These are phyloP conservation scores for Salvia hispanica DNA, from an alignment of 257 asterid genomes.

Conservation along the genomic window DNA sequence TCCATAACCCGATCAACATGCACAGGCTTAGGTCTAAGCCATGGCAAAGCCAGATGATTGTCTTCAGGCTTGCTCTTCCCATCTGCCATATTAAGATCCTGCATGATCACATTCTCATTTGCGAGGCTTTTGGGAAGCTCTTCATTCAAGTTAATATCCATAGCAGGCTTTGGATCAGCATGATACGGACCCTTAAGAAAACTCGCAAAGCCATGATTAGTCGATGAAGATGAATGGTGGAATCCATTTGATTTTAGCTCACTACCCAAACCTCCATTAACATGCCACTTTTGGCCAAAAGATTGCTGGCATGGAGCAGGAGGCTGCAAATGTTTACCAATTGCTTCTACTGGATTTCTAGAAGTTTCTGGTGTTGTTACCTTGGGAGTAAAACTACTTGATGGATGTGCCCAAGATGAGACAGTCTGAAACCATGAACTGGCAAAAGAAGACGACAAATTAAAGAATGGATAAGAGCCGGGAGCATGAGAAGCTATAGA, in stretches of 20 bases:
- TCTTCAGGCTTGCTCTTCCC: slow-evolving; percentile 48
- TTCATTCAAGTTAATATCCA: slow-evolving; percentile 73
- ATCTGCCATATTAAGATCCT: slow-evolving; percentile 45
- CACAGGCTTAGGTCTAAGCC: slow-evolving; percentile 65
- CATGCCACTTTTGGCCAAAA: slow-evolving; percentile 50
- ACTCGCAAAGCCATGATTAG: slow-evolving; percentile 41
- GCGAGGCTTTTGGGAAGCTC: slow-evolving; percentile 41
- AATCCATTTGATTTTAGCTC: slow-evolving; percentile 50
- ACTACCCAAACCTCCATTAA: slow-evolving; percentile 34
- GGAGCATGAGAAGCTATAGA: slow-evolving; percentile 47
- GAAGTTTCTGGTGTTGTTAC: slow-evolving; percentile 47
- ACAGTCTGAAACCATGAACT: slow-evolving; percentile 58
- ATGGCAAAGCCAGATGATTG: slow-evolving; percentile 52
- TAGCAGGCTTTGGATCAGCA: slow-evolving; percentile 46
- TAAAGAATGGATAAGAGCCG: slow-evolving; percentile 44
- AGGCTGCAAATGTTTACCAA: slow-evolving; percentile 42
- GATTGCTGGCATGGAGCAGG: slow-evolving; percentile 45
- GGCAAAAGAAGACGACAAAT: slow-evolving; percentile 48
- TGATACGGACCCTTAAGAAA: slow-evolving; percentile 31
- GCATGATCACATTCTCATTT: slow-evolving; percentile 42
- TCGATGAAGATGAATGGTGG: slow-evolving; percentile 51
- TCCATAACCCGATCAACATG: slow-evolving; percentile 36
- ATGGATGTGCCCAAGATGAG: slow-evolving; percentile 63
- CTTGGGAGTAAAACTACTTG: slow-evolving; percentile 52
- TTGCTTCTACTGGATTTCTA: slow-evolving; percentile 45